Conservation (phyloP, 768 basidiomycete genomes). For the Gyrodon lividus region DNA sequence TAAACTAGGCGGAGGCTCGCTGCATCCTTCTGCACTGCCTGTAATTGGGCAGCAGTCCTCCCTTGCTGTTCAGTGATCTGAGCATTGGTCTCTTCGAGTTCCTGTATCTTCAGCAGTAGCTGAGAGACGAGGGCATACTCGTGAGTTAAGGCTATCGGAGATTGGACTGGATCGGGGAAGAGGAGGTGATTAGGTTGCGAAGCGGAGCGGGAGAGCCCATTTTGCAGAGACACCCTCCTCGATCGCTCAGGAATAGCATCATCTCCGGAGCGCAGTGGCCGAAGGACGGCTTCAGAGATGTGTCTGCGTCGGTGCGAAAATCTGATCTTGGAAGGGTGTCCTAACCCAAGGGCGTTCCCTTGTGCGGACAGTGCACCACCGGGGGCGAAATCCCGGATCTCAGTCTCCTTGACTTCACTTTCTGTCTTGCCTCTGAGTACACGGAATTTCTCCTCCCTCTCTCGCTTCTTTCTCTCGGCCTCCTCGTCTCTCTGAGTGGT, state of each 20-base stretch:
- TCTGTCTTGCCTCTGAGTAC: constrained; percentile 46
- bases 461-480: constrained; percentile 28
- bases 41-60: constrained; percentile 58
- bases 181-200: constrained; percentile 23
- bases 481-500: constrained; percentile 30
- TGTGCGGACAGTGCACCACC: constrained; percentile 40
- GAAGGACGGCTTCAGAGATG: constrained; percentile 26
- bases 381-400: constrained; percentile 62
- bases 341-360: not conserved
- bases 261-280: constrained; percentile 9
- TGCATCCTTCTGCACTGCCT: constrained; percentile 70
- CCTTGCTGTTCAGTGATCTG: constrained; percentile 65
- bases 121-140: constrained; percentile 65
- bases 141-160: constrained; percentile 18
- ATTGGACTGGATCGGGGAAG: constrained; percentile 6
- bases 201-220: constrained; percentile 24
- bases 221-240: constrained; percentile 18
- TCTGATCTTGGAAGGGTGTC: constrained; percentile 16
- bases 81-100: constrained; percentile 71
- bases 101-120: constrained; percentile 70
- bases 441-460: constrained; percentile 51
- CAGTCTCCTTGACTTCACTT: constrained; percentile 30
- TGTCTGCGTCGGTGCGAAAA: constrained; percentile 27
- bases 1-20: constrained; percentile 69
- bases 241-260: constrained; percentile 12